Evolutionary conservation across 371 early-diverging fungal species (phyloP).

Genomic region (Mucor irregularis): DNA sequence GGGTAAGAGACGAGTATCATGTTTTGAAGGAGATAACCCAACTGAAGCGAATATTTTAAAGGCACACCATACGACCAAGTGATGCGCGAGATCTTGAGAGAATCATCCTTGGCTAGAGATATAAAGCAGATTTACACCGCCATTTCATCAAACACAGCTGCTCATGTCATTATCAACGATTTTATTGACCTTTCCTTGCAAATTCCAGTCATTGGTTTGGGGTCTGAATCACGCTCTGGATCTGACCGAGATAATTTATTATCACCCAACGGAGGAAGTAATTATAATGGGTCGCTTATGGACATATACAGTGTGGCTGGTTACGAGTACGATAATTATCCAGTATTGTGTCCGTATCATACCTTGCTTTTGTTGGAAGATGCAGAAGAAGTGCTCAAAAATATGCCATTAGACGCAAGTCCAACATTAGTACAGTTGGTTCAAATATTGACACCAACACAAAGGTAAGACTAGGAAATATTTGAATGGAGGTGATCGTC

Average conservation of each 20-base stretch:
- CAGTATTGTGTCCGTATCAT: constrained; percentile 84
- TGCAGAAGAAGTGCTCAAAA: constrained; percentile 78
- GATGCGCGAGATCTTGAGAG: constrained; percentile 37
- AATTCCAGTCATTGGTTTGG: constrained; percentile 49
- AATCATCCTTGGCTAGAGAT: constrained; percentile 59
- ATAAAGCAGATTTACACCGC: constrained; percentile 63
- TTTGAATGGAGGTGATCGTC: too few species aligned
- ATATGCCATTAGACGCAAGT: constrained; percentile 80
- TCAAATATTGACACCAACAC: constrained; percentile 87
- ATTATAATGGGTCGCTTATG: constrained; percentile 31
- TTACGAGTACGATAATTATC: constrained; percentile 68
- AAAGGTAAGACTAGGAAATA: constrained; percentile 31
- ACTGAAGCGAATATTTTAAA: too few species aligned
- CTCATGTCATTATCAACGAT: constrained; percentile 75
- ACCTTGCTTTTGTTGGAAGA: constrained; percentile 82
- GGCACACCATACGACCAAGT: constrained; percentile 40
- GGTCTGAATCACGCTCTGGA: background rate
- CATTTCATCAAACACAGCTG: constrained; percentile 54
- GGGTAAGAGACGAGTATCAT: constrained; percentile 20
- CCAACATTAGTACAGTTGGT: constrained; percentile 84
- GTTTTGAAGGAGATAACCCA: too few species aligned
- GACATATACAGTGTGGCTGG: constrained; percentile 54
- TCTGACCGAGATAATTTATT: constrained; percentile 3
- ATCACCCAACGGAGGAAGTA: constrained; percentile 6
- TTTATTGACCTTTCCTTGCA: constrained; percentile 78